Percentiles rank a stretch among this genome's conserved stretches.
phyloP scores from a whole-genome alignment of 345 rosid genomes.

The Linum lewisii region DNA sequence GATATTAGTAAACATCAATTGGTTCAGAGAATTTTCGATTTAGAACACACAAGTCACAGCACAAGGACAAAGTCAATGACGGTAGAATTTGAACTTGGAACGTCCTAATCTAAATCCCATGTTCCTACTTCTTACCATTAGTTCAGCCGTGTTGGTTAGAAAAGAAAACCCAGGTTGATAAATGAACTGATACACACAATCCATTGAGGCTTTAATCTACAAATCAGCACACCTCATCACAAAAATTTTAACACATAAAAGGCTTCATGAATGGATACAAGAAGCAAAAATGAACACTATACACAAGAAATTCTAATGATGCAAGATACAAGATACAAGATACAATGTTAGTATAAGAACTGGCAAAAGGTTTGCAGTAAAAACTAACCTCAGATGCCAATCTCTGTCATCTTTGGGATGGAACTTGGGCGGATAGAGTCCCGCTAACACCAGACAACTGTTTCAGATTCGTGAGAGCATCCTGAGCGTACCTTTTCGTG shows the following conservation, averaged over 20 bases:
- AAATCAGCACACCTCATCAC: background rate
- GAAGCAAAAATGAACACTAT: background rate
- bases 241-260: background rate
- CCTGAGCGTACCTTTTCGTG: conserved; percentile 26
- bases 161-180: too few species aligned
- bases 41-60: too few species aligned
- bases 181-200: background rate
- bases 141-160: too few species aligned
- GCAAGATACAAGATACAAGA: background rate
- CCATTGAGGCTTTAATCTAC: background rate
- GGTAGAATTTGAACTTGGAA: too few species aligned
- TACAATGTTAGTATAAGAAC: background rate
- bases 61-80: too few species aligned
- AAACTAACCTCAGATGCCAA: background rate
- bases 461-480: conserved; percentile 37
- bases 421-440: conserved; percentile 19
- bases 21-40: too few species aligned
- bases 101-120: too few species aligned
- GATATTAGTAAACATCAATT: too few species aligned
- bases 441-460: conserved; percentile 26
- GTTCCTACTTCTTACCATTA: too few species aligned
- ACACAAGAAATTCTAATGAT: background rate
- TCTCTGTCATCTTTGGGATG: conserved; percentile 12
- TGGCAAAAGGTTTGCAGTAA: background rate
- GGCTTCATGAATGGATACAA: background rate